A percentile compares a stretch with the other conserved stretches of the same genome.
Conservation (phyloP, 169 alveolate genomes). For the Plasmodium coatneyi region DNA sequence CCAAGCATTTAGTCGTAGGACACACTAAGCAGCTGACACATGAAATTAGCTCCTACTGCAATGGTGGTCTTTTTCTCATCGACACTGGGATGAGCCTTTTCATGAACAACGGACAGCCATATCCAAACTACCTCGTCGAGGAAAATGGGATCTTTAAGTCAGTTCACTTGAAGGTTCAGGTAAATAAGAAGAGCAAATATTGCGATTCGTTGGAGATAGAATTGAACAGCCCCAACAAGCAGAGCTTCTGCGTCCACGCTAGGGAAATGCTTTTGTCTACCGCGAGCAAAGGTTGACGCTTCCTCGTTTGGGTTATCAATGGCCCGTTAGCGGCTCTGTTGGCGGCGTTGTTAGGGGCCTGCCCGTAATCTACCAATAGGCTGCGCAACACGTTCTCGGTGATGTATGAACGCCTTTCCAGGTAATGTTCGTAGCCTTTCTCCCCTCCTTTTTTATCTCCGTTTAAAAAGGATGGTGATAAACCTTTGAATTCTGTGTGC, state of each 20-base stretch:
- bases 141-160: slow-evolving; percentile 23
- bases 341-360: too few species aligned
- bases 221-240: slow-evolving; percentile 1
- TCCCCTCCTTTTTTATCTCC: too few species aligned
- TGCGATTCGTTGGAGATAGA: slow-evolving; percentile 8
- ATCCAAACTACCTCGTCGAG: slow-evolving; percentile 32
- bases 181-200: not conserved
- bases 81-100: slow-evolving; percentile 71
- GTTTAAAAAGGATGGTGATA: too few species aligned
- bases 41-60: slow-evolving; percentile 26
- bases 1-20: slow-evolving; percentile 46
- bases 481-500: too few species aligned
- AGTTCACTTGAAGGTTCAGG: slow-evolving; percentile 14
- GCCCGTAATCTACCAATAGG: too few species aligned
- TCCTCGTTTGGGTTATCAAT: not conserved
- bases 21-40: slow-evolving; percentile 47
- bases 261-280: not conserved
- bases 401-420: too few species aligned
- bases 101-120: slow-evolving; percentile 37
- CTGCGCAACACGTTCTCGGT: too few species aligned
- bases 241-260: not conserved
- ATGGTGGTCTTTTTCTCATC: slow-evolving; percentile 31
- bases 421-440: too few species aligned
- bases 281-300: not conserved
- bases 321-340: too few species aligned